Evolutionary conservation across 495 filamentous ascomycete species (phyloP).

Genomic region (Aspergillus funiculosus): DNA sequence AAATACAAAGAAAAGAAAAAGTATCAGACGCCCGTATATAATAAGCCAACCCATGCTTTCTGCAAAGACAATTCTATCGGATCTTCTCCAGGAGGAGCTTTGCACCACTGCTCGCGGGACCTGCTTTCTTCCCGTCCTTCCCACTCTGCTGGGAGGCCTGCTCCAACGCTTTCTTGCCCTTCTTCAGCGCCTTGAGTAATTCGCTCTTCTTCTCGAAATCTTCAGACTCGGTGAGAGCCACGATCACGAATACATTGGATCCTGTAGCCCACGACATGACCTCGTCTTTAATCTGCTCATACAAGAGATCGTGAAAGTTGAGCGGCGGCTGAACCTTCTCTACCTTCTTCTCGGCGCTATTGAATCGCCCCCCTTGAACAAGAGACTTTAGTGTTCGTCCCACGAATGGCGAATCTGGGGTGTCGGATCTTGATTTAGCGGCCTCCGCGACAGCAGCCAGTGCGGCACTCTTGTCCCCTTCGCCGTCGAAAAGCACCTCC

Average conservation of each 20-base stretch:
- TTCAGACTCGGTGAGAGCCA: slow-evolving; percentile 71
- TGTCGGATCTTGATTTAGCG: slow-evolving; percentile 56
- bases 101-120: slow-evolving; percentile 38
- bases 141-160: slow-evolving; percentile 38
- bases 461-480: slow-evolving; percentile 64
- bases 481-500: slow-evolving; percentile 72
- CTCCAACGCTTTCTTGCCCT: slow-evolving; percentile 48
- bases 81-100: slow-evolving; percentile 44
- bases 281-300: slow-evolving; percentile 65
- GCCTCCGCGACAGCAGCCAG: slow-evolving; percentile 65
- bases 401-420: slow-evolving; percentile 52
- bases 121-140: slow-evolving; percentile 35
- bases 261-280: slow-evolving; percentile 84
- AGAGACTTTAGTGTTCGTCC: slow-evolving; percentile 88
- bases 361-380: slow-evolving; percentile 79
- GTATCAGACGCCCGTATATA: no score
- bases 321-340: slow-evolving; percentile 69
- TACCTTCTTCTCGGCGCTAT: slow-evolving; percentile 60
- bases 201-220: slow-evolving; percentile 65
- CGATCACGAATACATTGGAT: slow-evolving; percentile 71
- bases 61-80: slow-evolving; percentile 11
- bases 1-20: slow-evolving; percentile 4
- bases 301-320: slow-evolving; percentile 72
- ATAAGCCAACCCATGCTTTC: not conserved
- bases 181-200: slow-evolving; percentile 58